Evolutionary conservation across 192 early-diverging fungal species (phyloP).

Genomic region (Coemansia aciculifera): DNA sequence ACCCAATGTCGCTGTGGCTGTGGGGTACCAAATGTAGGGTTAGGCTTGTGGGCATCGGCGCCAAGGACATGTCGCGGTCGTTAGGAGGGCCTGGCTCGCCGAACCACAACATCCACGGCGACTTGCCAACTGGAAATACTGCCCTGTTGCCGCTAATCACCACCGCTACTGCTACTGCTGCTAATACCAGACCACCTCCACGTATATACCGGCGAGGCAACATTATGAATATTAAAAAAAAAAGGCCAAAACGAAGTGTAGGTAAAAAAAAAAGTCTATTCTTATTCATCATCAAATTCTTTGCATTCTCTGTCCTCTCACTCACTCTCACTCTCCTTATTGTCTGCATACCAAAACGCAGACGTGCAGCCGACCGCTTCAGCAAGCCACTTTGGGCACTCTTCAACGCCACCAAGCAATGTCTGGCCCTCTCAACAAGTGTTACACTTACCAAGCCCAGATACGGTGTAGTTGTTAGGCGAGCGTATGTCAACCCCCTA

Average conservation of each 20-base stretch:
- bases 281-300: background rate
- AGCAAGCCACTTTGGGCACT: background rate
- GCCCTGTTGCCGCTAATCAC: constrained; percentile 25
- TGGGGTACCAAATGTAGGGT: constrained; percentile 49
- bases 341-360: background rate
- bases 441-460: background rate
- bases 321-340: background rate
- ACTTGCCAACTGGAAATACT: constrained; percentile 35
- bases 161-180: background rate
- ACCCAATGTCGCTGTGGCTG: constrained; percentile 51
- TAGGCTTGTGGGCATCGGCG: constrained; percentile 19
- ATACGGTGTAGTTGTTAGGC: background rate
- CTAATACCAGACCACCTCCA: constrained; percentile 2
- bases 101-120: constrained; percentile 32
- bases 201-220: constrained; percentile 23
- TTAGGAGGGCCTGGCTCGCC: constrained; percentile 37
- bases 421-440: background rate
- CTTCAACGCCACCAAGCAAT: background rate
- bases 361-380: background rate
- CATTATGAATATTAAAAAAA: constrained; percentile 2
- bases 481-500: background rate
- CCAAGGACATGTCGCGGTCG: constrained; percentile 10
- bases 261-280: background rate
- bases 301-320: background rate
- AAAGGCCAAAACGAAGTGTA: background rate